Evolutionary conservation across 768 basidiomycete genomes (phyloP).

Genomic region (Boletus fagicola): DNA sequence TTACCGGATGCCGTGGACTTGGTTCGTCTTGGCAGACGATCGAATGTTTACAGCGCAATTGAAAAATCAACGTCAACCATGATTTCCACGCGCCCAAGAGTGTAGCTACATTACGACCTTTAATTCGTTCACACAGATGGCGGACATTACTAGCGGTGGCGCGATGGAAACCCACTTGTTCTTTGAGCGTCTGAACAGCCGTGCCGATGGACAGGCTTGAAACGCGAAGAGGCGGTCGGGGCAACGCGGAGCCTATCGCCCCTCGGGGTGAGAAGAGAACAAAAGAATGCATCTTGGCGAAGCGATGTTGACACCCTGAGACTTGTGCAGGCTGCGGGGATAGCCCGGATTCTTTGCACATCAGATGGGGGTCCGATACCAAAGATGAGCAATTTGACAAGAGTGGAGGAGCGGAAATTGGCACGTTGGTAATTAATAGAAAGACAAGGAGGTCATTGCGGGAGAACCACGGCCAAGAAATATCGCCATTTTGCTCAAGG

Average conservation of each 20-base stretch:
- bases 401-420: conserved; percentile 4
- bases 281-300: not conserved
- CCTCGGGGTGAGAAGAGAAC: not conserved
- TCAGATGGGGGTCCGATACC: not conserved
- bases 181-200: not conserved
- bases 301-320: not conserved
- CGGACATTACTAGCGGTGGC: conserved; percentile 1
- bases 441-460: not conserved
- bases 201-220: not conserved
- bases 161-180: not conserved
- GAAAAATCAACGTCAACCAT: not conserved
- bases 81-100: not conserved
- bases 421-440: conserved; percentile 1
- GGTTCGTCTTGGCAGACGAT: not conserved
- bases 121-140: not conserved
- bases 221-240: not conserved
- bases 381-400: not conserved
- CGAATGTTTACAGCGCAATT: not conserved
- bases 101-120: not conserved
- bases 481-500: not conserved
- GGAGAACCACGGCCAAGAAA: not conserved
- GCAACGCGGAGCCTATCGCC: not conserved
- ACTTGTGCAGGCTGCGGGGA: not conserved
- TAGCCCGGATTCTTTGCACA: not conserved
- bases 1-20: not conserved